phyloP scores from a whole-genome alignment of 2,329 filamentous ascomycete species.

The Exophiala oligosperma region DNA sequence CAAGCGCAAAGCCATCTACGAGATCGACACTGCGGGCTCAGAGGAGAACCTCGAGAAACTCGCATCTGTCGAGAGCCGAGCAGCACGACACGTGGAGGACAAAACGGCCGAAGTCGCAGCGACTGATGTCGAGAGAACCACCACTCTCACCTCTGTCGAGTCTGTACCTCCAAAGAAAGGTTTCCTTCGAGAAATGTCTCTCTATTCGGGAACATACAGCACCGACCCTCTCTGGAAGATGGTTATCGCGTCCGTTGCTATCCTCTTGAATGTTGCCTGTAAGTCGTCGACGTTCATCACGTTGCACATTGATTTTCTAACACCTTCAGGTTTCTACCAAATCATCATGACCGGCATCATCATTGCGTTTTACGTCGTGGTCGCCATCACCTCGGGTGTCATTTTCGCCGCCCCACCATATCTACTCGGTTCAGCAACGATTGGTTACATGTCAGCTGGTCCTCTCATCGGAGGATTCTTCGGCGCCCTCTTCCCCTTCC shows the following conservation, averaged over 20 bases:
- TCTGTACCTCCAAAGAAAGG: constrained; percentile 15
- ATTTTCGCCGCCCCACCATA: constrained; percentile 34
- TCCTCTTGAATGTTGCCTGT: constrained; percentile 34
- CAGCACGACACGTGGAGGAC: constrained; percentile 13
- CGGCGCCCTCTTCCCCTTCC: constrained; percentile 23
- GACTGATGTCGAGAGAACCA: constrained; percentile 15
- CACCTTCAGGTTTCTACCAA: constrained; percentile 21
- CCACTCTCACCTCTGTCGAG: constrained; percentile 8
- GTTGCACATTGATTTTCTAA: background rate
- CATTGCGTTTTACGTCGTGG: constrained; percentile 32
- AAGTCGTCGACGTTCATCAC: background rate
- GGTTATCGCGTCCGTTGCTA: constrained; percentile 33
- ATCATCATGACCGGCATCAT: constrained; percentile 32
- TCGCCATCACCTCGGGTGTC: constrained; percentile 31
- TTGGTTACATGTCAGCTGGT: constrained; percentile 29
- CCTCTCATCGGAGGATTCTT: constrained; percentile 15
- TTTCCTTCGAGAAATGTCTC: constrained; percentile 15
- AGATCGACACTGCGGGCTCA: constrained; percentile 19
- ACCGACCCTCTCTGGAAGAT: constrained; percentile 26
- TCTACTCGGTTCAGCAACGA: constrained; percentile 31
- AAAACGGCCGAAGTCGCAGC: background rate
- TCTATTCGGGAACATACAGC: constrained; percentile 19
- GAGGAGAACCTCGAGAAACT: constrained; percentile 23
- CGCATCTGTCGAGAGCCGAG: constrained; percentile 15
- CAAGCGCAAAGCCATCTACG: constrained; percentile 21